Base-by-base conservation (phyloP, 2,329 filamentous ascomycete species). In the Trichoderma koningii region DNA sequence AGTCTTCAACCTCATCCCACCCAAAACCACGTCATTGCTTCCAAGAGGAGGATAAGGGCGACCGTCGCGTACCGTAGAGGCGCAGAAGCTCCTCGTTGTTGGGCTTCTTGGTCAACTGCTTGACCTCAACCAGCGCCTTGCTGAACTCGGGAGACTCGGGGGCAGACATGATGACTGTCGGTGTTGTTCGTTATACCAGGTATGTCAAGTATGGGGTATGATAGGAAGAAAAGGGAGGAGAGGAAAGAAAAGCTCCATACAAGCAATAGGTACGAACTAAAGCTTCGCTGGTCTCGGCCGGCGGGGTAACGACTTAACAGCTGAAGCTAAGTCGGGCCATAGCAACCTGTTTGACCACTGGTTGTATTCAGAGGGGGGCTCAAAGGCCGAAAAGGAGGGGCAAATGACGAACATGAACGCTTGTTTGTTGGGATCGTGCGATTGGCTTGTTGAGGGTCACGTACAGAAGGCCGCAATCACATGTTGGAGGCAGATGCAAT, bases 41-140 rank as follows among this genome's bases (percentile, higher is more conserved):
- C 10, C 17, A 7, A 14, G 34, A 14, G 2, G 10, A 38, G 2
- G 3, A 38, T 2, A 12, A 15, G 55, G n/a, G 14, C 28, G 30
- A 9, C 55, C 42, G 30, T 50, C 50, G 55, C 64, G 14, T 74
- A 86, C 84, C 83, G 73, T 87, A 87, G 71, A 87, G 79, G 73
- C 87, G 78, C 71, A 92, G 85, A 55, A 90, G 81, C 69, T 91
- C 85, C 21, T 86, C 82, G 78, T 86, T 85, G 73, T 70, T 75
- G 61, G 88, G 88, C 83, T 88, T 89, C 69, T 80, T 76, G 70
- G 84, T 85, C 69, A 91, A 82, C 83, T 89, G 88, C 79, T 86
- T 86, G 78, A 84, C 87, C 78, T 90, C 87, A 69, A 73, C 75
- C 71, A 83, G 80, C 68, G 87, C 87, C 76, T 79, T 81, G 69